phyloP scores from a whole-genome alignment of 257 asterid genomes.

The Rhazya stricta region DNA sequence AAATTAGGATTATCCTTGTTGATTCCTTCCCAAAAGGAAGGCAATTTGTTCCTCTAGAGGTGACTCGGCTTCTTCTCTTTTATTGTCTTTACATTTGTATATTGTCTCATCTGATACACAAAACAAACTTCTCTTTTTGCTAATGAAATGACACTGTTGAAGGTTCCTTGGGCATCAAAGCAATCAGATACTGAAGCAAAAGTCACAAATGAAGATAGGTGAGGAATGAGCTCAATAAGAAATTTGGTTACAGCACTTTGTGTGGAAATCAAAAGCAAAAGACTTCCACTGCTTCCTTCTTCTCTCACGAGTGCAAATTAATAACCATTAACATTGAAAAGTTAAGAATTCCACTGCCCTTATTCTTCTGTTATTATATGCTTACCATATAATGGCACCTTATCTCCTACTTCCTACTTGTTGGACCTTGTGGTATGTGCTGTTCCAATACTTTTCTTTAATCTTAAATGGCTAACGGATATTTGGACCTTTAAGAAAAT shows the following conservation, averaged over 20 bases:
- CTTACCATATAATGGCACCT: slow-evolving; percentile 15
- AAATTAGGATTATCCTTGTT: slow-evolving; percentile 16
- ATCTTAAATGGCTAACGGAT: neutral
- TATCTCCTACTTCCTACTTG: slow-evolving; percentile 13
- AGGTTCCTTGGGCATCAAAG: neutral
- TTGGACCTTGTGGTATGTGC: slow-evolving; percentile 7
- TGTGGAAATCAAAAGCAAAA: slow-evolving; percentile 12
- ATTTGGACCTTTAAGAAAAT: slow-evolving; percentile 16
- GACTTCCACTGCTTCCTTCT: slow-evolving; percentile 11
- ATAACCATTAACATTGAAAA: slow-evolving; percentile 25
- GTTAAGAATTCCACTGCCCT: slow-evolving; percentile 19
- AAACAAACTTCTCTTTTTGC: neutral
- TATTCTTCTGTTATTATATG: slow-evolving; percentile 20
- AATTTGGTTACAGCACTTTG: slow-evolving; percentile 11
- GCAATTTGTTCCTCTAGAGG: slow-evolving; percentile 8
- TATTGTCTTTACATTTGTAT: neutral
- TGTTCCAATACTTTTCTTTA: slow-evolving; percentile 5
- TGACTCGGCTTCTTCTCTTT: slow-evolving; percentile 4
- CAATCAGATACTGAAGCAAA: neutral
- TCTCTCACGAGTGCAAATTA: slow-evolving; percentile 19
- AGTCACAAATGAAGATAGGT: slow-evolving; percentile 10
- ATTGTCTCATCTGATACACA: slow-evolving; percentile 19
- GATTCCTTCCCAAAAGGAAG: slow-evolving; percentile 2
- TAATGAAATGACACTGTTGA: neutral
- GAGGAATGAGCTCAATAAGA: slow-evolving; percentile 27